Evolutionary conservation across 208 protist species (phyloP).

Genomic region (Endotrypanum monterogeii): DNA sequence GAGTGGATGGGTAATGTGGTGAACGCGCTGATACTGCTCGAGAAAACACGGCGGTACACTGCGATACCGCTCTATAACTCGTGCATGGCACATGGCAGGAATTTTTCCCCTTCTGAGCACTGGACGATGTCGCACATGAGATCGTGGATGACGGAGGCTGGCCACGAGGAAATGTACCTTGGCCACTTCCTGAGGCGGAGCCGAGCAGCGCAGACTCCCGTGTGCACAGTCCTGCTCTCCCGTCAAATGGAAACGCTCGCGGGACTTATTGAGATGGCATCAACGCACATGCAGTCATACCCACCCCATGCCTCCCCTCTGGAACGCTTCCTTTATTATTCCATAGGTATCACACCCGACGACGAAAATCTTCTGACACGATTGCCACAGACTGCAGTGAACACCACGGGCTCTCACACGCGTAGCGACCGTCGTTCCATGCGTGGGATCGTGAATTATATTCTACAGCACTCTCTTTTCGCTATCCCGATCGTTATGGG

Average conservation of each 20-base stretch:
- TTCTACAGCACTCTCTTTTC: slow-evolving; percentile 22
- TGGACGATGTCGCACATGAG: slow-evolving; percentile 2
- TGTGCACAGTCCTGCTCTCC: slow-evolving; percentile 17
- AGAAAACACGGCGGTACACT: slow-evolving; percentile 6
- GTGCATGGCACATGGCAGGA: not conserved
- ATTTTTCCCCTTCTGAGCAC: not conserved
- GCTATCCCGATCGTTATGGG: slow-evolving; percentile 13
- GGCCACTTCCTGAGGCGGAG: slow-evolving; percentile 8
- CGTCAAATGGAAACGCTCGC: not conserved
- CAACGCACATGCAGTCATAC: not conserved
- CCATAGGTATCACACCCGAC: slow-evolving; percentile 2
- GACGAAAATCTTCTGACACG: slow-evolving; percentile 8
- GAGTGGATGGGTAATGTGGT: slow-evolving; percentile 23
- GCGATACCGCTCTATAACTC: slow-evolving; percentile 12
- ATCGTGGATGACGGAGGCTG: not conserved
- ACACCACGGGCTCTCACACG: not conserved
- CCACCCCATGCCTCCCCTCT: not conserved
- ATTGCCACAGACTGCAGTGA: not conserved
- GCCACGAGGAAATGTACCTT: not conserved
- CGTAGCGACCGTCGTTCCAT: not conserved
- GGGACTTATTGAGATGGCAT: slow-evolving; percentile 2
- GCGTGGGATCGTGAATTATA: not conserved
- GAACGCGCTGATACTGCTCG: slow-evolving; percentile 12
- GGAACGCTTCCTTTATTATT: slow-evolving; percentile 22
- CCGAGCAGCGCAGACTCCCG: slow-evolving; percentile 2